Percentiles rank a stretch among this genome's conserved stretches.
phyloP scores from a whole-genome alignment of 2,329 filamentous ascomycete species.

The Leptographium wingfieldii region DNA sequence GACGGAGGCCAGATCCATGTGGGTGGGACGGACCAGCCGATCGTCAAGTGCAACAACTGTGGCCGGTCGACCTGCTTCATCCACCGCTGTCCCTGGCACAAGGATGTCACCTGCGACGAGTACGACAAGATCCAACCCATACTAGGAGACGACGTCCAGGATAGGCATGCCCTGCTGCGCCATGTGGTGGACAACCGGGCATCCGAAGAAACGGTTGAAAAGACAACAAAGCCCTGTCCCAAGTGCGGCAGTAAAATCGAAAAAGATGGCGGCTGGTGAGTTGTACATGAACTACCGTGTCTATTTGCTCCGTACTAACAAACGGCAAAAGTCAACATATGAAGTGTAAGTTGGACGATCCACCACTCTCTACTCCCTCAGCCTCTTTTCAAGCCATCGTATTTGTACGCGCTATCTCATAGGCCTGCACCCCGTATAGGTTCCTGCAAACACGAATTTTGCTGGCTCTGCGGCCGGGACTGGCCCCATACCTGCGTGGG shows the following conservation, averaged over 20 bases:
- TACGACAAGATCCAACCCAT: background rate
- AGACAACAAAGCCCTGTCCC: background rate
- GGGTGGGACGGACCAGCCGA: background rate
- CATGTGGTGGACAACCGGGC: background rate
- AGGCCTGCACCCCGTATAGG: background rate
- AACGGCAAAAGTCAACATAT: background rate
- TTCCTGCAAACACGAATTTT: background rate
- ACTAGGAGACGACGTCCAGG: background rate
- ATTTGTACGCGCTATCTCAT: background rate
- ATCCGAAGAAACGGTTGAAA: background rate
- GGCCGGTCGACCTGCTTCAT: background rate
- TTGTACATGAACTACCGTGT: background rate
- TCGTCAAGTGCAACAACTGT: background rate
- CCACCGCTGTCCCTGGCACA: background rate
- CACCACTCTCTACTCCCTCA: background rate
- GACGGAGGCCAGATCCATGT: background rate
- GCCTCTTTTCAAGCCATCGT: background rate
- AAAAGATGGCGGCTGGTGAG: background rate
- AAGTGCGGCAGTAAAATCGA: background rate
- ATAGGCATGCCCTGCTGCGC: background rate
- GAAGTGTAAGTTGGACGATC: background rate
- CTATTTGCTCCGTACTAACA: background rate
- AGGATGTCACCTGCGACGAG: background rate
- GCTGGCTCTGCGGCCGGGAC: background rate
- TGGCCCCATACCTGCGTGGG: background rate